Base-by-base conservation (phyloP, 2,329 filamentous ascomycete genomes). In the Dactylellina parvicollis region DNA sequence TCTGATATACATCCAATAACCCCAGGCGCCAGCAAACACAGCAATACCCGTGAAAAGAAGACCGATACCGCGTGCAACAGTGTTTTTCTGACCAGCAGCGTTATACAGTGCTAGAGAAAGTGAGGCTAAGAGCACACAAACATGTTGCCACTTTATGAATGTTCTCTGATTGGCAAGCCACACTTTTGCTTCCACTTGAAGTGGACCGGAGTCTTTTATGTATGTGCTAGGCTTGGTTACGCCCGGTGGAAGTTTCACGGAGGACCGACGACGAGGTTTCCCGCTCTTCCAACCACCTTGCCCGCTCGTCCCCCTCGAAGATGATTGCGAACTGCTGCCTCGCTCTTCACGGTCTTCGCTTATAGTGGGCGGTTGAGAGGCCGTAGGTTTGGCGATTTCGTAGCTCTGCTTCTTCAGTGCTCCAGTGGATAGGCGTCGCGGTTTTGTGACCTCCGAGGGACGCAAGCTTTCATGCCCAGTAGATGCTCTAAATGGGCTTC, bases 121-220 rank as follows among this genome's bases (percentile, higher is more conserved):
- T 20, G 89, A 89, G 36, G 92, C 93, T 22, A 99, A 88, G 12
- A 99, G 85, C 52, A 99, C 88, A 74, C 88, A 90, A 78, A 99
- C 92, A 80, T 98, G 93, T 83, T 98, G 92, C 95, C 95, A 99
- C 81, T 97, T 98, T 81, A 99, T 89, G 80, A 97, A 99, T 0
- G 95, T 99, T 74, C 95, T 90, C 82, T 99, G 94, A 81, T 99
- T 99, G 61, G 95, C 95, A 66, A 99, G 89, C 94, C 95, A 99
- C 28, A 99, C 94, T 82, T 99, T 99, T 74, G 92, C 92, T 83
- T 99, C 95, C 66, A 99, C 92, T 79, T 92, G 90, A 76, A 98
- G 86, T 34, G 92, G 91, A 2, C 95, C 94, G 32, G 90, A 87
- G 81, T 99, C 96, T 83, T 99, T 99, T 84, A 99, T 91, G 89